A percentile compares a stretch with the other conserved stretches of the same genome.
Conservation (phyloP, 2,329 filamentous ascomycete species). For the Hymenoscyphus fraxineus region DNA sequence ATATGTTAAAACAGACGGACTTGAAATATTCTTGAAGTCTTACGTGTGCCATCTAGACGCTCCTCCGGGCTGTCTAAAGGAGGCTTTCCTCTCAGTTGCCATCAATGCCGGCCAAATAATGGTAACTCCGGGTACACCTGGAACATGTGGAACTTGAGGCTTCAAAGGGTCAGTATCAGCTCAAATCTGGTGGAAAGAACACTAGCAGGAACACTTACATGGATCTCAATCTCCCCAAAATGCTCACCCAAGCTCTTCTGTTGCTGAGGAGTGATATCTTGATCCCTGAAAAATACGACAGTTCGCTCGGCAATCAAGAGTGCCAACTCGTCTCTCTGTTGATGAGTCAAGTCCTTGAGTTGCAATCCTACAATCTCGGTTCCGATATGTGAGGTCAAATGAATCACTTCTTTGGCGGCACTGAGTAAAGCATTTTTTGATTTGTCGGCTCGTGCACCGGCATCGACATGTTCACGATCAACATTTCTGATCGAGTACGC, state of each 20-base stretch:
- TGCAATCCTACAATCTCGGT: conserved; percentile 42
- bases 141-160: conserved; percentile 69
- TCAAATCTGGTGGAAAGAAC: neutral
- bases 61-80: conserved; percentile 64
- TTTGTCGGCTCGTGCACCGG: conserved; percentile 61
- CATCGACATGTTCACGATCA: conserved; percentile 54
- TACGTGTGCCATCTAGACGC: conserved; percentile 63
- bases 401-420: conserved; percentile 54
- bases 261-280: conserved; percentile 55
- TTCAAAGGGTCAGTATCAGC: conserved; percentile 32
- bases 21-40: neutral
- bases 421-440: conserved; percentile 57
- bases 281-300: conserved; percentile 45
- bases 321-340: conserved; percentile 42
- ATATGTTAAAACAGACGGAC: conserved; percentile 7
- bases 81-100: conserved; percentile 56
- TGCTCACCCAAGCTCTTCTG: conserved; percentile 60
- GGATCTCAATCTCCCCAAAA: conserved; percentile 64
- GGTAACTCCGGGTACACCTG: conserved; percentile 59
- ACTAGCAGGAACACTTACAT: conserved; percentile 47
- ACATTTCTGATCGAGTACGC: conserved; percentile 48
- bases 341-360: conserved; percentile 38
- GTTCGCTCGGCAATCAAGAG: conserved; percentile 41
- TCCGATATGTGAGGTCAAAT: conserved; percentile 41
- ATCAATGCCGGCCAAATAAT: conserved; percentile 69